Percentiles rank a stretch among this genome's conserved stretches.
Evolutionary conservation across 2,329 filamentous ascomycete species (phyloP).

Genomic region (Penicillium griseofulvum): DNA sequence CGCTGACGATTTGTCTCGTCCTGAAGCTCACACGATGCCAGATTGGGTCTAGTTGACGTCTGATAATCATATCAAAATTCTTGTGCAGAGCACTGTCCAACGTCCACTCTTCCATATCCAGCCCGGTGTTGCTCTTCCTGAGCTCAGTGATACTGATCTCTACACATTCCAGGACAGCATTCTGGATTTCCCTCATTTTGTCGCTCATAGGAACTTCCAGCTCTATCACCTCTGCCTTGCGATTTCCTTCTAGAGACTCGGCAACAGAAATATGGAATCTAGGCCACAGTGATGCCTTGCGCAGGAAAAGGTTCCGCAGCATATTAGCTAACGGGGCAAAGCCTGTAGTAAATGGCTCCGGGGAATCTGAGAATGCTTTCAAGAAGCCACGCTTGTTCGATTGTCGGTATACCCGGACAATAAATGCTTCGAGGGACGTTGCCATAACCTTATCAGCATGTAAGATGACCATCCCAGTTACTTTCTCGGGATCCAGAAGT

Average conservation of each 20-base stretch:
- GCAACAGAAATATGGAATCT: constrained; percentile 90
- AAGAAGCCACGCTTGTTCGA: constrained; percentile 92
- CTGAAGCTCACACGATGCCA: constrained; percentile 97
- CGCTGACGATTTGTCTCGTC: constrained; percentile 89
- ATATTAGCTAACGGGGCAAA: constrained; percentile 86
- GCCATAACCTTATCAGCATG: constrained; percentile 82
- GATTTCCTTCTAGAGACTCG: constrained; percentile 81
- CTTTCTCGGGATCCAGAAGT: constrained; percentile 74
- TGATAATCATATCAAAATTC: constrained; percentile 85
- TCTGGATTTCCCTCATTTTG: constrained; percentile 88
- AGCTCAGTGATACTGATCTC: constrained; percentile 92
- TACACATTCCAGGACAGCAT: constrained; percentile 91
- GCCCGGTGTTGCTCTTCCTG: constrained; percentile 81
- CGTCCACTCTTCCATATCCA: constrained; percentile 97
- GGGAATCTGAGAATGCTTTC: constrained; percentile 92
- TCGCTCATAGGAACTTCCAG: constrained; percentile 95
- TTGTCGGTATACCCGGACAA: constrained; percentile 87
- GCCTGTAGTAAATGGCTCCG: constrained; percentile 83
- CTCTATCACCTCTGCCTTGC: constrained; percentile 95
- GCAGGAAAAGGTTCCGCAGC: constrained; percentile 88
- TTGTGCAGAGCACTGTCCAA: constrained; percentile 87
- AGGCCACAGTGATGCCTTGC: constrained; percentile 86
- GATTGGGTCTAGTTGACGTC: constrained; percentile 88
- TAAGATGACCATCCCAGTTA: constrained; percentile 82
- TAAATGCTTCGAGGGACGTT: constrained; percentile 91